A percentile compares a stretch with the other conserved stretches of the same genome.
phyloP scores from a whole-genome alignment of 768 basidiomycete genomes.

The Amanita muscaria region DNA sequence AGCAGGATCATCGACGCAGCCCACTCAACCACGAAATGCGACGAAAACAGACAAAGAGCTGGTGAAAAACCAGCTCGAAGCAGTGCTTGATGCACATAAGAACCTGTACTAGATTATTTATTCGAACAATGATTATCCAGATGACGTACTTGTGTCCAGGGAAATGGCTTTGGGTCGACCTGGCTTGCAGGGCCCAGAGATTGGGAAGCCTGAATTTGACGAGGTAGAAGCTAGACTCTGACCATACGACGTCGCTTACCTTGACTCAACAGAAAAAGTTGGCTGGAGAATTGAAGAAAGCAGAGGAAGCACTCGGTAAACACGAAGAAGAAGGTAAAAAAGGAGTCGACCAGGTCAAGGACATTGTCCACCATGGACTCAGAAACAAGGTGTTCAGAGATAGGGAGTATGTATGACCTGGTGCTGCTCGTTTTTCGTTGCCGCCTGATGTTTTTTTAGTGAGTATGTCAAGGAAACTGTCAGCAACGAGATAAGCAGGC shows the following conservation, averaged over 20 bases:
- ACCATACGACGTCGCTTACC: neutral
- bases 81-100: neutral
- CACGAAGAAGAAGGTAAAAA: neutral
- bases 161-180: neutral
- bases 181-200: neutral
- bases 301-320: neutral
- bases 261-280: neutral
- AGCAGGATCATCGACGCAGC: neutral
- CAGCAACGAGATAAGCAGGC: conserved; percentile 19
- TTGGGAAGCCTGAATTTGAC: neutral
- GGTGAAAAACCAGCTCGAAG: neutral
- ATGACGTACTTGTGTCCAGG: neutral
- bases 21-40: neutral
- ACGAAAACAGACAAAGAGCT: no score
- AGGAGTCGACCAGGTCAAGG: neutral
- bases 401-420: neutral
- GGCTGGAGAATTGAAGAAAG: neutral
- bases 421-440: neutral
- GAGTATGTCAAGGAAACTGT: neutral
- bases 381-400: neutral
- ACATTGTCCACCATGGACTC: neutral
- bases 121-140: neutral
- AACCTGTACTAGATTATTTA: neutral
- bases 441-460: neutral
- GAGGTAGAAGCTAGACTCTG: neutral